Conservation (phyloP, 805 yeast genomes). For the Candida xyloterini region DNA sequence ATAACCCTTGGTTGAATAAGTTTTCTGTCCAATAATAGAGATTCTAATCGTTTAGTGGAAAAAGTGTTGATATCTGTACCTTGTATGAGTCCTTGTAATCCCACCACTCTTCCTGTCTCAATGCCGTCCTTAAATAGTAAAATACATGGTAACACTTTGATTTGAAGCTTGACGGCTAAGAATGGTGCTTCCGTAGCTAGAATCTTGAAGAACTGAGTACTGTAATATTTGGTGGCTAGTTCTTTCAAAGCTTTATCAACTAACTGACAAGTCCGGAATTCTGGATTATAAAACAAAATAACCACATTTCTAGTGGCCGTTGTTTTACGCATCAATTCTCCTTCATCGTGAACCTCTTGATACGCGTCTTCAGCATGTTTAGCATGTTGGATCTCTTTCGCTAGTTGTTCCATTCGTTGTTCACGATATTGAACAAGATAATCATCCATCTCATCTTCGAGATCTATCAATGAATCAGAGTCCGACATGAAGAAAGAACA, state of each 20-base stretch:
- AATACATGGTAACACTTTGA: conserved; percentile 72
- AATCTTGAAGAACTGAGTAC: conserved; percentile 50
- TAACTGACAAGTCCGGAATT: conserved; percentile 55
- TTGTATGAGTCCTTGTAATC: conserved; percentile 57
- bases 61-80: conserved; percentile 44
- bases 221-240: conserved; percentile 57
- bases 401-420: conserved; percentile 56
- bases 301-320: conserved; percentile 42
- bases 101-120: conserved; percentile 60
- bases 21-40: conserved; percentile 31
- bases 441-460: conserved; percentile 50
- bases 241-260: conserved; percentile 48
- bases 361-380: conserved; percentile 29
- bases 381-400: conserved; percentile 40
- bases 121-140: conserved; percentile 57
- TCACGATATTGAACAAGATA: conserved; percentile 55
- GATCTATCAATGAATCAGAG: conserved; percentile 38
- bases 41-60: conserved; percentile 47
- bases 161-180: conserved; percentile 56
- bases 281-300: conserved; percentile 62
- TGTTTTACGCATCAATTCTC: conserved; percentile 51
- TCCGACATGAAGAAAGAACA: conserved; percentile 21
- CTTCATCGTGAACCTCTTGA: conserved; percentile 51
- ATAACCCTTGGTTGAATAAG: conserved; percentile 36
- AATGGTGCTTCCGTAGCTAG: conserved; percentile 70